A percentile compares a stretch with the other conserved stretches of the same genome.
Conservation (phyloP, 495 filamentous ascomycete species). For the Penicillium cinerascens region DNA sequence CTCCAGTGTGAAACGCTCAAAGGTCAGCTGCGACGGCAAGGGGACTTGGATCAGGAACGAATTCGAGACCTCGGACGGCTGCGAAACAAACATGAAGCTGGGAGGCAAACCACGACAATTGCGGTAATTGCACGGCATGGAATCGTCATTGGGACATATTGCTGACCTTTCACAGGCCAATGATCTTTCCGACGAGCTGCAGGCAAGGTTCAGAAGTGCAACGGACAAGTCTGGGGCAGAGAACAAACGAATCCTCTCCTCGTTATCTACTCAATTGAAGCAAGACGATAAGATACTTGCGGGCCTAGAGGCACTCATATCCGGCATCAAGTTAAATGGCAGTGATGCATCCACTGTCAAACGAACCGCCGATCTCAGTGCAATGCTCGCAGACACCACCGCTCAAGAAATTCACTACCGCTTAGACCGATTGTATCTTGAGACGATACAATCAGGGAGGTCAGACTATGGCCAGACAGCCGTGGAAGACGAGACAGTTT, state of each 20-base stretch:
- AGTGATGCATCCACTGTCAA: constrained; percentile 30
- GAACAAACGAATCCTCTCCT: constrained; percentile 35
- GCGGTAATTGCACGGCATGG: constrained; percentile 23
- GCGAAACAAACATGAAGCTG: constrained; percentile 37
- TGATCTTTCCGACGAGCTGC: constrained; percentile 33
- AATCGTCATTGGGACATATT: neutral
- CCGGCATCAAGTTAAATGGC: constrained; percentile 25
- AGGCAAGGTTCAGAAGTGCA: constrained; percentile 26
- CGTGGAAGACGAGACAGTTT: constrained; percentile 17
- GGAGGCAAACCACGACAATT: constrained; percentile 32
- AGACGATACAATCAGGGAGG: constrained; percentile 18
- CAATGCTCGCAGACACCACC: constrained; percentile 28
- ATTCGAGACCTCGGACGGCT: constrained; percentile 28
- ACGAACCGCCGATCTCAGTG: constrained; percentile 25
- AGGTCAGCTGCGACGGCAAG: constrained; percentile 23
- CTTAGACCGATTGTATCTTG: constrained; percentile 44
- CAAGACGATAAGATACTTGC: constrained; percentile 37
- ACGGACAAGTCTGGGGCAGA: constrained; percentile 31
- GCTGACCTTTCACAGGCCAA: constrained; percentile 31
- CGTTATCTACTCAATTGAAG: constrained; percentile 34
- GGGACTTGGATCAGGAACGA: constrained; percentile 21
- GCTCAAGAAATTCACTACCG: constrained; percentile 42
- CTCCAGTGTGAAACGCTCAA: constrained; percentile 30
- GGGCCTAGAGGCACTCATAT: constrained; percentile 26
- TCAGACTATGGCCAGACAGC: neutral